phyloP scores from a whole-genome alignment of 2,329 filamentous ascomycete genomes.

The Pezicula neosporulosa region DNA sequence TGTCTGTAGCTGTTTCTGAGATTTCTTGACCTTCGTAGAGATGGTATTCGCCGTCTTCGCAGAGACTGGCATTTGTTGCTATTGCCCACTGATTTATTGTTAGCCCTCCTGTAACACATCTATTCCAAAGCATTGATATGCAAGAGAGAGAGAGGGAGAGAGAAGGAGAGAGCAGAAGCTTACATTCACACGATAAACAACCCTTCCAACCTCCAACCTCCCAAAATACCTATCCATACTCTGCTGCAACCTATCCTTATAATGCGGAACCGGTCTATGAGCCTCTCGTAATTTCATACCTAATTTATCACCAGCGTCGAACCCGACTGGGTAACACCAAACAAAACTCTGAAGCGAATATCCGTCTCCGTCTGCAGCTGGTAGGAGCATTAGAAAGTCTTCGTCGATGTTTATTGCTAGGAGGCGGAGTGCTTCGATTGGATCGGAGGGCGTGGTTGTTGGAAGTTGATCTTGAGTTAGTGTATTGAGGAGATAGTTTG shows the following conservation, averaged over 20 bases:
- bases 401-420: slow-evolving; percentile 49
- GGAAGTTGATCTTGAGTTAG: slow-evolving; percentile 39
- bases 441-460: slow-evolving; percentile 24
- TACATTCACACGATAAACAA: slow-evolving; percentile 48
- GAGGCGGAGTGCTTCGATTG: slow-evolving; percentile 37
- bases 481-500: slow-evolving; percentile 32
- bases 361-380: slow-evolving; percentile 24
- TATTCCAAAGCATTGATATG: too few relatives aligned
- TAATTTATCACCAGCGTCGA: slow-evolving; percentile 49
- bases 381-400: slow-evolving; percentile 55
- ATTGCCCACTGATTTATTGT: not conserved
- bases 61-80: slow-evolving; percentile 4
- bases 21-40: slow-evolving; percentile 6
- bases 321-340: slow-evolving; percentile 52
- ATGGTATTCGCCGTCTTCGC: slow-evolving; percentile 3
- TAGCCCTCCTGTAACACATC: too few relatives aligned
- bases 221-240: slow-evolving; percentile 59
- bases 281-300: slow-evolving; percentile 46
- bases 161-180: too few relatives aligned
- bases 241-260: slow-evolving; percentile 46
- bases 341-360: slow-evolving; percentile 54
- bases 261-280: slow-evolving; percentile 53
- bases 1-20: not conserved
- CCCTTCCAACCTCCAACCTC: slow-evolving; percentile 42
- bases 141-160: too few relatives aligned